Percentiles rank a stretch among this genome's conserved stretches.
Conservation (phyloP, 176 grass and related monocot genomes). For the Cocos nucifera region DNA sequence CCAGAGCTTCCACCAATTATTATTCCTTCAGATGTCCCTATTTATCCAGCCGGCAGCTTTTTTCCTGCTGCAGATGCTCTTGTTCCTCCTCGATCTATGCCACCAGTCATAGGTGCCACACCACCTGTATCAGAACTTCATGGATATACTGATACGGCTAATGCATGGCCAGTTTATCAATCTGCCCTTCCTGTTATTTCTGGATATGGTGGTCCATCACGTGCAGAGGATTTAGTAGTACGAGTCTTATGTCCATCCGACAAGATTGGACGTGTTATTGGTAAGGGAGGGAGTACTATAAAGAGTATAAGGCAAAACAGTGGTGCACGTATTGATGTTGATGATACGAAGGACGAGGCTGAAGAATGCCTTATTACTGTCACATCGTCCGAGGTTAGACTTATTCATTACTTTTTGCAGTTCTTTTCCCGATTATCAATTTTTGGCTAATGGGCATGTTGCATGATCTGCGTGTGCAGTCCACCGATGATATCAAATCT, state of each 20-base stretch:
- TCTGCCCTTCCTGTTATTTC: constrained; percentile 65
- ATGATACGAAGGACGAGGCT: constrained; percentile 70
- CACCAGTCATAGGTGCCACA: constrained; percentile 42
- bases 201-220: constrained; percentile 40
- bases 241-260: constrained; percentile 77
- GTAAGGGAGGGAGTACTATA: constrained; percentile 80
- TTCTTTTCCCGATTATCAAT: constrained; percentile 1
- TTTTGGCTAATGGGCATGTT: constrained; percentile 11
- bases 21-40: constrained; percentile 75
- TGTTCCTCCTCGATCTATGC: constrained; percentile 40
- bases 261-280: constrained; percentile 92
- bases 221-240: constrained; percentile 62
- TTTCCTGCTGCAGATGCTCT: constrained; percentile 40
- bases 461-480: constrained; percentile 30
- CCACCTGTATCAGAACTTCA: constrained; percentile 44
- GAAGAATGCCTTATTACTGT: constrained; percentile 83
- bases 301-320: constrained; percentile 80
- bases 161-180: constrained; percentile 51
- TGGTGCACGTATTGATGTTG: constrained; percentile 75
- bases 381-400: constrained; percentile 65
- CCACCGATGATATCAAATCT: constrained; percentile 81
- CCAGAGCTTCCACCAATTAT: constrained; percentile 60
- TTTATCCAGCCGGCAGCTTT: constrained; percentile 58
- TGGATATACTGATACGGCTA: constrained; percentile 40
- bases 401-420: constrained; percentile 4